Evolutionary conservation across 108 stramenopile species (phyloP), one percentile per base, ranked within the genome.

Genomic region (Parmales sp.): DNA sequence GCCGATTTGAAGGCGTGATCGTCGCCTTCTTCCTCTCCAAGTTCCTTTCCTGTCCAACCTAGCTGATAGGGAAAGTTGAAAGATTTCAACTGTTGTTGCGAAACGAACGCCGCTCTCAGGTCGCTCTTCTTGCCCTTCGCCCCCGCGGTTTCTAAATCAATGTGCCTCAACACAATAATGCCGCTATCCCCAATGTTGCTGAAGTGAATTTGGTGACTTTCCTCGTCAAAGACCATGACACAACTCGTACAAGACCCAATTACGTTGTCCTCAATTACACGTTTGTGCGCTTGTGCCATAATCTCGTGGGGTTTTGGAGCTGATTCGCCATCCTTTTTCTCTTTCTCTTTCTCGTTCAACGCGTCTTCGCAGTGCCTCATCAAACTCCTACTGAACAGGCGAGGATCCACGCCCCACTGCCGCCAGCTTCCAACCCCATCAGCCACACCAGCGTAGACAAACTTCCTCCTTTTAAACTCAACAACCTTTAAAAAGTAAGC

Each of bases 361-460:
- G 87, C 78, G 63, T 87, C 78, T 70, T 81, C 72, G 49, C 87
- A 87, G 72, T 83, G 86, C 54, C 77, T 74, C 94, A 95, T 95
- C 1, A 95, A 78, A 16, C 75, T 79, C 45, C 85, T 81, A 16
- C 90, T 84, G 81, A 91, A 94, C n/a, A 79, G 78, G 39, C 93
- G 64, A 0, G 95, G 95, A 78, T 96, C 93, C 20, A 96, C 93
- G 16, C 88, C 86, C 63, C 90, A 93, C 72, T 91, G 87, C 68
- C 93, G 78, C 95, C 95, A 97, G 67, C 85, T 86, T 2, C 95
- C 95, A n/a, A 97, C 95, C 9, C 95, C 95, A 71, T 97, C 95
- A 6, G 93, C 95, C 37, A 97, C 89, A 28, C 93, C 93, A 68
- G 89, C 81, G 70, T 93, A 95, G 43, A 83, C 80, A 20, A 83